These are phyloP conservation scores for Chloromonas sp. DNA, from an alignment of 163 green algal genomes.

Conservation along the genomic window DNA sequence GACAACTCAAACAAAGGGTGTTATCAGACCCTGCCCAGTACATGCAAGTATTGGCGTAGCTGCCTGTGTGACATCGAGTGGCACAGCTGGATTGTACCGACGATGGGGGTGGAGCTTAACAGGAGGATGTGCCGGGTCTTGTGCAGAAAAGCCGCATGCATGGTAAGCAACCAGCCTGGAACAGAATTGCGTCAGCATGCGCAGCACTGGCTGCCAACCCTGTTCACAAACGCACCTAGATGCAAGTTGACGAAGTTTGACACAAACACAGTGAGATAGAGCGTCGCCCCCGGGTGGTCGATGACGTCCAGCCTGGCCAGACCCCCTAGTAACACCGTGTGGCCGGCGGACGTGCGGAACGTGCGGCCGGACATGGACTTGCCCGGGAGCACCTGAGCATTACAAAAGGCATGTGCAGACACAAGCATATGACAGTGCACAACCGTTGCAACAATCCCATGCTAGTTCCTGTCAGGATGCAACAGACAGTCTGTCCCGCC, in stretches of 20 bases:
- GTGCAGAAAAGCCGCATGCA: no score
- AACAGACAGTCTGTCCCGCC: neutral
- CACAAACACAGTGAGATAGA: conserved; percentile 96
- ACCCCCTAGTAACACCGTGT: conserved; percentile 75
- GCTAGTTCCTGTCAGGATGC: neutral
- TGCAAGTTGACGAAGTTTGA: conserved; percentile 66
- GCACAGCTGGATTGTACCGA: no score
- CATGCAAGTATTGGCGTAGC: no score
- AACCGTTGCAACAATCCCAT: no score
- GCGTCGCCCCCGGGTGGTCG: conserved; percentile 47
- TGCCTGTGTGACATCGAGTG: no score
- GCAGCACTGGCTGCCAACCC: no score
- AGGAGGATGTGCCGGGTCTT: no score
- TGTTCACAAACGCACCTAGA: conserved; percentile 41
- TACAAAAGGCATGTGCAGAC: neutral
- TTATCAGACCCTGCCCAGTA: neutral
- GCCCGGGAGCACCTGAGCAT: conserved; percentile 23
- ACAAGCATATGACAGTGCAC: neutral
- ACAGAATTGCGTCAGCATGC: no score
- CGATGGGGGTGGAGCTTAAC: no score
- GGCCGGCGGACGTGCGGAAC: conserved; percentile 71
- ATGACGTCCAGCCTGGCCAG: conserved; percentile 85
- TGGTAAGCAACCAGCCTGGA: no score
- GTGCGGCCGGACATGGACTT: conserved; percentile 67
- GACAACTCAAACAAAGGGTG: neutral